phyloP scores from a whole-genome alignment of 805 yeast genomes.

The Yueomyces sp. region DNA sequence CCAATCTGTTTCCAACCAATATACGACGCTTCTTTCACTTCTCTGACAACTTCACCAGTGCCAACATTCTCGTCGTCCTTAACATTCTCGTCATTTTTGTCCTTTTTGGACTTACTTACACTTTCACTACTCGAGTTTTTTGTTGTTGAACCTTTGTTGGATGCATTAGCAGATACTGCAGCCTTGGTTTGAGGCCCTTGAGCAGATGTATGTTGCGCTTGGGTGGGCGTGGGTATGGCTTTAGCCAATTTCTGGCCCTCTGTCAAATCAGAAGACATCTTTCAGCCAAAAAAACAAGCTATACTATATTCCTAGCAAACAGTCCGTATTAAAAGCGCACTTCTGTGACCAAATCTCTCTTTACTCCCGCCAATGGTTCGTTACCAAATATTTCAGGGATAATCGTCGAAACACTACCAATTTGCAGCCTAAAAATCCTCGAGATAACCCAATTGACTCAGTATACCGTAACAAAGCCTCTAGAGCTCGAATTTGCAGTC shows the following conservation, averaged over 20 bases:
- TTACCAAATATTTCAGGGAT: too few relatives aligned
- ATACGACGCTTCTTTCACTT: slow-evolving; percentile 38
- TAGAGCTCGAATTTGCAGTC: too few relatives aligned
- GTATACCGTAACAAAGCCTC: too few relatives aligned
- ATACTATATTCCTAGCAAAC: too few relatives aligned
- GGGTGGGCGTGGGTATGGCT: background rate
- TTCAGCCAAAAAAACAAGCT: too few relatives aligned
- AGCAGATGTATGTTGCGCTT: background rate
- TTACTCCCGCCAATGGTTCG: too few relatives aligned
- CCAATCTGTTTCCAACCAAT: slow-evolving; percentile 95
- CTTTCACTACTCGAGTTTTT: background rate
- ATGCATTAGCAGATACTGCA: background rate
- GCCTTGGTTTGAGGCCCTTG: background rate
- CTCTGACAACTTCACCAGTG: slow-evolving; percentile 6
- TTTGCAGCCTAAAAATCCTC: too few relatives aligned
- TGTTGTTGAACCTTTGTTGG: background rate
- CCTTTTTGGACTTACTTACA: background rate
- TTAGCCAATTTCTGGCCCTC: background rate
- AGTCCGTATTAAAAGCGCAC: too few relatives aligned
- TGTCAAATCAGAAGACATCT: too few relatives aligned
- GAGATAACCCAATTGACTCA: too few relatives aligned
- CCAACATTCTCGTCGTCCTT: slow-evolving; percentile 11
- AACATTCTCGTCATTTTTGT: slow-evolving; percentile 9
- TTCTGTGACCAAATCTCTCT: too few relatives aligned
- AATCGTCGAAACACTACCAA: too few relatives aligned